Conservation (phyloP, 2,329 filamentous ascomycete genomes). For the Cryoendolithus antarcticus region DNA sequence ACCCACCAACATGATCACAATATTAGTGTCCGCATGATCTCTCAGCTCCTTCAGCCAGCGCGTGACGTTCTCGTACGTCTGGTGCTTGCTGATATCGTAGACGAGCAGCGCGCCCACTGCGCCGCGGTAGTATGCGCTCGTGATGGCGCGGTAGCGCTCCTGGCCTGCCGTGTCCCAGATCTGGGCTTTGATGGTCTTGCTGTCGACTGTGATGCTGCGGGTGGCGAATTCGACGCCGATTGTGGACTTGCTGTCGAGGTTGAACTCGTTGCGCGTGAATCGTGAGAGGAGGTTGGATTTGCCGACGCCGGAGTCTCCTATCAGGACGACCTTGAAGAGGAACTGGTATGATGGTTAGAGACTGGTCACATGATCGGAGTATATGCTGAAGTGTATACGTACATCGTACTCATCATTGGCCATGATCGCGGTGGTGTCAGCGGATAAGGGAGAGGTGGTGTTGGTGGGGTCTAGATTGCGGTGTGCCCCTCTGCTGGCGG, state of each 20-base stretch:
- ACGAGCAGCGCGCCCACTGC: constrained; percentile 94
- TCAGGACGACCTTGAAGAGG: constrained; percentile 99
- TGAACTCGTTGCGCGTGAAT: constrained; percentile 99
- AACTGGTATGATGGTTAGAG: constrained; percentile 50
- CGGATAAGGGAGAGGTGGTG: constrained; percentile 1
- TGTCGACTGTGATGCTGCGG: constrained; percentile 94
- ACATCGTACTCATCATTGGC: constrained; percentile 99
- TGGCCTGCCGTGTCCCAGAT: constrained; percentile 99
- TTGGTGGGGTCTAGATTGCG: constrained; percentile 1
- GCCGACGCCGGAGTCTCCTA: constrained; percentile 97
- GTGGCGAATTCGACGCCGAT: constrained; percentile 99
- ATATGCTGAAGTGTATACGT: constrained; percentile 33
- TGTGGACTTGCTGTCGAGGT: constrained; percentile 97
- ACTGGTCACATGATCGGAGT: constrained; percentile 8
- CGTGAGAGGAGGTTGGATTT: constrained; percentile 99
- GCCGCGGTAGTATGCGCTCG: constrained; percentile 96
- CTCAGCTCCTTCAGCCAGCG: constrained; percentile 98
- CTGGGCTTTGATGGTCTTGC: constrained; percentile 99
- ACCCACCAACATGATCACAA: constrained; percentile 96
- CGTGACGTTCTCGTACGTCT: constrained; percentile 98
- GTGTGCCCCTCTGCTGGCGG: too few relatives aligned
- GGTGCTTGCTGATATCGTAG: constrained; percentile 99
- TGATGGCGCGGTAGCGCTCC: constrained; percentile 98
- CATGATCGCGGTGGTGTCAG: constrained; percentile 47
- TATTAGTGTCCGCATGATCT: constrained; percentile 96